Base-by-base conservation (phyloP, 192 early-diverging fungal species). In the Coemansia sp. region DNA sequence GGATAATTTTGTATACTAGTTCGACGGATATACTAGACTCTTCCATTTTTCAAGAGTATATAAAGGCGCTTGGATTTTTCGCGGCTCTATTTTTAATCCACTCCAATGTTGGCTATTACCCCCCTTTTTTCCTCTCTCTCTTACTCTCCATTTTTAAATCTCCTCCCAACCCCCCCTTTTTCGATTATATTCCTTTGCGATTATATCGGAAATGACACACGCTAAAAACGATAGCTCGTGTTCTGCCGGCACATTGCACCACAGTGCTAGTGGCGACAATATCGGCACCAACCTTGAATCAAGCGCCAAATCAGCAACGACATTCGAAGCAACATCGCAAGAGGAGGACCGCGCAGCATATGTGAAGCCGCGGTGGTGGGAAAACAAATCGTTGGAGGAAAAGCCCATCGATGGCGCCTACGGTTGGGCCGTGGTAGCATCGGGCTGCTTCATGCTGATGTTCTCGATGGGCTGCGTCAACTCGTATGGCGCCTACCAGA, bases 381-480 rank as follows among this genome's bases (percentile, higher is more conserved):
- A 73, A 24, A 79, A 58, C 65, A 79, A 79, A 41, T 69, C 77
- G n/a, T 38, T 71, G 1, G 77, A 74, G 41, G 55, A 70, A 15
- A 66, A 72, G 36, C 69, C 78, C 7, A 41, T 67, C 16, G 81
- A 79, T 60, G 61, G 76, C 26, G 16, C 24, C 9, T 82, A 76
- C 60, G 87, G 81, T 21, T 88, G 87, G 87, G 57, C 75, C 2
- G 84, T 88, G 6, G 87, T 86, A 5, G 75, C 55, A 15, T 75
- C 78, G 0, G 85, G 78, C 2, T 86, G 71, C 41, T 77, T 84
- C 48, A 84, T 86, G 46, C 70, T 85, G 26, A 81, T 81, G 55
- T 73, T 85, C 26, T 76, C 85, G 9, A 78, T 88, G 64, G 87
- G 87, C 26, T 79, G 75, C 14, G 76, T 82, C 75, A 86, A 88